Evolutionary conservation across 208 protist genomes (phyloP), one percentile per base, ranked within the genome.

Genomic region (Naegleria fowleri): DNA sequence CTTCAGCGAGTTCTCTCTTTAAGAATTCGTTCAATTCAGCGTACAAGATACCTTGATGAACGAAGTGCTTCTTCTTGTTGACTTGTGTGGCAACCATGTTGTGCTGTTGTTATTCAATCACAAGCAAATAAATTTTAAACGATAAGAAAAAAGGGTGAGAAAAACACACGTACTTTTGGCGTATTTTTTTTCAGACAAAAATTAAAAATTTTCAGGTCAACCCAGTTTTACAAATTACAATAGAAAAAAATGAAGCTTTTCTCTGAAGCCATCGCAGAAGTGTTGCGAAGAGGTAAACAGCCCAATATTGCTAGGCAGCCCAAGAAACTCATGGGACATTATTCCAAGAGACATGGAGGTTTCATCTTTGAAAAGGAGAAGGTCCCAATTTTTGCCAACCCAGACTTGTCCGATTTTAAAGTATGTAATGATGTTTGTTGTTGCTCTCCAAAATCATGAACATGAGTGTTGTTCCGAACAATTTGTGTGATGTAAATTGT

Each of bases 1-100:
- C 98, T 93, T 99, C 98, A 88, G 96, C 96, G 36, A 99, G 96
- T 95, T 99, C 98, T 92, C 98, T 95, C 91, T 97, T 98, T 67
- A 99, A 95, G 90, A 99, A 98, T 94, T 99, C 99, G 95, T 99
- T 99, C 85, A 99, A 97, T 95, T 99, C 99, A 91, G 99, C 98
- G 95, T 98, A 99, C 96, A 99, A 99, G 41, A 99, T 97, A 93
- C 99, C 99, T 93, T 99, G 98, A 92, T 96, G 97, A 84, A 99
- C 96, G 95, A 99, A 99, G 97, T 99, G 13, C 22, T 85, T 79
- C 29, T 79, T 79, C 29, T 79, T 79, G 67, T 79, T 79, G n/a
- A 79, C 25, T 19, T 79, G 19, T 13, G 16, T 19, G 16, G n/a
- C 25, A n/a, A 79, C 29, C 29, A 36, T 36, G 29, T 36, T 79